phyloP scores from a whole-genome alignment of 2,329 filamentous ascomycete genomes.

The Penicillium rolfsii region DNA sequence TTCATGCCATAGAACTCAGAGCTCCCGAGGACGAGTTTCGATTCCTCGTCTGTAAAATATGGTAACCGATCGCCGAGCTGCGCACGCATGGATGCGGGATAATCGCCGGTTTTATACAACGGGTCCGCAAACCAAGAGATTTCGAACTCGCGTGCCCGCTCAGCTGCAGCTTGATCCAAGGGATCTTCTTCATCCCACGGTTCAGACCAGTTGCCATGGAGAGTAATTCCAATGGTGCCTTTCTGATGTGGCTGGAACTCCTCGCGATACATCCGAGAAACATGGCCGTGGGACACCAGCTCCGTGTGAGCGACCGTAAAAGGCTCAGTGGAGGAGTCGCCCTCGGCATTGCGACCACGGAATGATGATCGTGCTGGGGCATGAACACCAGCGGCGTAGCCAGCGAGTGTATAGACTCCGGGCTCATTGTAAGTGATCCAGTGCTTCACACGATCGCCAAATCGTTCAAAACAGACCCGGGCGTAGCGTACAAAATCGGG shows the following conservation, averaged over 20 bases:
- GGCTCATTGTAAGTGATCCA: conserved; percentile 90
- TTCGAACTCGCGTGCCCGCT: conserved; percentile 78
- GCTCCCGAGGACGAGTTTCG: conserved; percentile 69
- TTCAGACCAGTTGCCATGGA: conserved; percentile 75
- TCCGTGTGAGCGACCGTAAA: conserved; percentile 79
- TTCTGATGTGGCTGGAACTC: conserved; percentile 72
- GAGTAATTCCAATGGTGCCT: conserved; percentile 77
- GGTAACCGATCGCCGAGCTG: conserved; percentile 79
- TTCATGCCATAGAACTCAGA: conserved; percentile 92
- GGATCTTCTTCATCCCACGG: conserved; percentile 76
- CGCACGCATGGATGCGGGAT: conserved; percentile 75
- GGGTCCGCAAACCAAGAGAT: conserved; percentile 84
- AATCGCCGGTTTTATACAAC: conserved; percentile 72
- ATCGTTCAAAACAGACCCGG: conserved; percentile 70
- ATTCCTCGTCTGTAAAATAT: conserved; percentile 70
- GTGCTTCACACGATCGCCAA: conserved; percentile 73
- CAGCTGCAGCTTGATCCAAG: conserved; percentile 69
- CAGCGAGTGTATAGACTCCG: conserved; percentile 76
- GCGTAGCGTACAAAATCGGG: conserved; percentile 78
- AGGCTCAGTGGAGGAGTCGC: conserved; percentile 73
- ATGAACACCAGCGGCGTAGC: conserved; percentile 73
- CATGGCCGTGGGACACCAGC: conserved; percentile 73
- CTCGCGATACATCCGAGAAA: conserved; percentile 74
- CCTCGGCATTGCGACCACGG: conserved; percentile 67
- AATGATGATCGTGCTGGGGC: conserved; percentile 77